Evolutionary conservation across 306 rosid species (phyloP).

Genomic region (barrel medic (Medicago truncatula)): MtrunA17r5.0-ANR NC_053042.1:46634501-46635000

Average conservation of each 20-base stretch:
- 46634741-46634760: neutral
- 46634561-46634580: neutral
- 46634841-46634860: constrained; percentile 18
- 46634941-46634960: neutral
- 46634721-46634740: neutral
- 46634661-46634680: constrained; percentile 29
- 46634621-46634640: neutral
- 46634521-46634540: neutral
- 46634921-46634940: constrained; percentile 28
- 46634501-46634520: neutral
- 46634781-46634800: neutral
- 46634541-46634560: neutral
- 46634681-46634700: constrained; percentile 19
- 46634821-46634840: constrained; percentile 13
- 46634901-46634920: constrained; percentile 32
- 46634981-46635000: constrained; percentile 85
- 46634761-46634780: neutral
- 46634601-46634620: neutral
- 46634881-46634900: constrained; percentile 20
- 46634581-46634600: neutral
- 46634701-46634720: constrained; percentile 1
- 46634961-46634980: constrained; percentile 50
- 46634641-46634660: neutral
- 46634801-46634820: neutral
- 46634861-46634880: constrained; percentile 8